Evolutionary conservation across 106 monocot species (phyloP).

Genomic region (Triglochin maritima): DNA sequence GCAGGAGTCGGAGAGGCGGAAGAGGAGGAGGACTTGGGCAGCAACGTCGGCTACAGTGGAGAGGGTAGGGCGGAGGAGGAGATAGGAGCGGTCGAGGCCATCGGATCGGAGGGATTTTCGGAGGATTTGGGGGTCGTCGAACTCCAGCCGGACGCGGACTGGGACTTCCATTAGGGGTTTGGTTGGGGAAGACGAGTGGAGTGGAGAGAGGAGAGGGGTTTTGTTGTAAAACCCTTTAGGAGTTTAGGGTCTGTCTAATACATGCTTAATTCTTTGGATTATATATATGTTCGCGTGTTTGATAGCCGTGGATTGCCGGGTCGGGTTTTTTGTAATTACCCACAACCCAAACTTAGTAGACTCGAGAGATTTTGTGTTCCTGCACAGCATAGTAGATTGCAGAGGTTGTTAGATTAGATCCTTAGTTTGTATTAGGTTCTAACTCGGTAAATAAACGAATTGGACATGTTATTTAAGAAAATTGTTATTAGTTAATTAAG

Average conservation of each 20-base stretch:
- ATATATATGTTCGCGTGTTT: too few species aligned
- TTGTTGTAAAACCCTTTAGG: too few species aligned
- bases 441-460: too few species aligned
- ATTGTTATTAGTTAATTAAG: too few species aligned
- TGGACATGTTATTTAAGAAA: too few species aligned
- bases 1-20: conserved; percentile 36
- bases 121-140: conserved; percentile 46
- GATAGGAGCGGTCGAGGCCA: conserved; percentile 52
- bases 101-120: conserved; percentile 28
- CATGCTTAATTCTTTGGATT: background rate
- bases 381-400: too few species aligned
- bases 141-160: conserved; percentile 36
- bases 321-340: too few species aligned
- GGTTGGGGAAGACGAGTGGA: background rate
- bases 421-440: too few species aligned
- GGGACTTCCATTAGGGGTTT: conserved; percentile 8
- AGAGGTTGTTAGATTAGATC: too few species aligned
- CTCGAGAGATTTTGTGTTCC: too few species aligned
- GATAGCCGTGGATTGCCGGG: too few species aligned
- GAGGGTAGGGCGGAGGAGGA: conserved; percentile 37
- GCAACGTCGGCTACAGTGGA: conserved; percentile 49
- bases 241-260: background rate
- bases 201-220: background rate
- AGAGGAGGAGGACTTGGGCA: conserved; percentile 27
- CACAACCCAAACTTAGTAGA: too few species aligned